phyloP scores from a whole-genome alignment of 768 basidiomycete species.

The Suillus subluteus region DNA sequence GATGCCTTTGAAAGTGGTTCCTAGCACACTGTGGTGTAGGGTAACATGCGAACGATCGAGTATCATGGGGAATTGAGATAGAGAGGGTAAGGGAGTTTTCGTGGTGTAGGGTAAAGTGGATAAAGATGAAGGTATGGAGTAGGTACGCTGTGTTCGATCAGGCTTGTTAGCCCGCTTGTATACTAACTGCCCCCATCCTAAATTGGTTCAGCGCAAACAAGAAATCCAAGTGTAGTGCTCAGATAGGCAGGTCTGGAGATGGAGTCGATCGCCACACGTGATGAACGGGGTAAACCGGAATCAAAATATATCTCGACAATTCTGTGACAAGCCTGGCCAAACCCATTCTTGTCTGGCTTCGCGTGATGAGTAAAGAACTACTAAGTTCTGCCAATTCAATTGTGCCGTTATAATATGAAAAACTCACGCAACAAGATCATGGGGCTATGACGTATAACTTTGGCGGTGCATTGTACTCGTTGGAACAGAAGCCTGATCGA shows the following conservation, averaged over 20 bases:
- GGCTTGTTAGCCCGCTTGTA: constrained; percentile 19
- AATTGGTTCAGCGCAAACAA: constrained; percentile 14
- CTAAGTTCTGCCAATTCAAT: not conserved
- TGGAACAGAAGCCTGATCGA: not conserved
- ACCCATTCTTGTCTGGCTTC: not conserved
- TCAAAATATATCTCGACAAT: not conserved
- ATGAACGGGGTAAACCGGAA: constrained; percentile 23
- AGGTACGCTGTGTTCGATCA: constrained; percentile 5
- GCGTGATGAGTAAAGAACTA: not conserved
- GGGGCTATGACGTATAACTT: not conserved
- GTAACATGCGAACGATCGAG: constrained; percentile 28
- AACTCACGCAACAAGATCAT: not conserved
- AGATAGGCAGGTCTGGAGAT: constrained; percentile 25
- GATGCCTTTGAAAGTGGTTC: constrained; percentile 68
- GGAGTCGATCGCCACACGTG: constrained; percentile 28
- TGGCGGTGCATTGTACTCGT: not conserved
- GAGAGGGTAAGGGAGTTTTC: constrained; percentile 6
- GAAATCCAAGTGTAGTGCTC: constrained; percentile 27
- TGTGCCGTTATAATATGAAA: not conserved
- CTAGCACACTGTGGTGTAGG: constrained; percentile 56
- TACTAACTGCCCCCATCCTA: constrained; percentile 27
- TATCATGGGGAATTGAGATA: constrained; percentile 29
- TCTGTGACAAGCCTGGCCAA: not conserved
- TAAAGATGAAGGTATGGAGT: not conserved
- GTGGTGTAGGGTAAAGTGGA: not conserved